A percentile compares a stretch with the other conserved stretches of the same genome.
Conservation (phyloP, 805 yeast species). For the Metschnikowia peoriensis region DNA sequence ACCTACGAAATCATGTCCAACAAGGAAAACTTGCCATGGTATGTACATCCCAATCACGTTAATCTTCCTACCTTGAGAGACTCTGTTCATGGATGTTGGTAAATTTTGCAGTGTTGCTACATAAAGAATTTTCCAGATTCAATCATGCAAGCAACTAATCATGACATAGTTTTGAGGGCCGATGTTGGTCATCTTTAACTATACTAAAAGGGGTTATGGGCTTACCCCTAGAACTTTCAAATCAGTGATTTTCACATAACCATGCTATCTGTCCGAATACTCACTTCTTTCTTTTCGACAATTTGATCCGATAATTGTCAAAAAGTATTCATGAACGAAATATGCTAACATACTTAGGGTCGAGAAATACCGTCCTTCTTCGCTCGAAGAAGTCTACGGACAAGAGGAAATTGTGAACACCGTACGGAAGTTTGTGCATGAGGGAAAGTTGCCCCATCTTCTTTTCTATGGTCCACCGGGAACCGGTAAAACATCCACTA, state of each 20-base stretch:
- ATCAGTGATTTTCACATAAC: neutral
- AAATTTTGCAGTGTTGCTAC: too few species aligned
- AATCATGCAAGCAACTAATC: too few species aligned
- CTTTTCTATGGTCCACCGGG: constrained; percentile 96
- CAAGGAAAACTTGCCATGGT: constrained; percentile 21
- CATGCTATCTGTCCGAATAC: neutral
- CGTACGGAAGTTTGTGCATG: constrained; percentile 77
- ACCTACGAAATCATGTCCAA: constrained; percentile 10
- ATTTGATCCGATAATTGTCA: too few species aligned
- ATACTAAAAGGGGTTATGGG: too few species aligned
- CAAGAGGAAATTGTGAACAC: constrained; percentile 85
- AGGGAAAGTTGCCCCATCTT: constrained; percentile 84
- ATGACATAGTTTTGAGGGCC: too few species aligned
- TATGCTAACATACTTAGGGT: constrained; percentile 51
- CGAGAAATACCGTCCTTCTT: constrained; percentile 89
- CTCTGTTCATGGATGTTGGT: too few species aligned
- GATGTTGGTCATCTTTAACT: too few species aligned
- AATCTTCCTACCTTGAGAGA: neutral
- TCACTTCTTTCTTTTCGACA: too few species aligned
- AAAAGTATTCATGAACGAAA: too few species aligned
- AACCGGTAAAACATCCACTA: constrained; percentile 88
- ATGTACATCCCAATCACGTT: constrained; percentile 7
- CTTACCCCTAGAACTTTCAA: neutral
- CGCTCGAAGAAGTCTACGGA: constrained; percentile 86
- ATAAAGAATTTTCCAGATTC: too few species aligned